Evolutionary conservation across 2,329 filamentous ascomycete genomes (phyloP), one percentile per base, ranked within the genome.

Genomic region (Thelonectria rubi): DNA sequence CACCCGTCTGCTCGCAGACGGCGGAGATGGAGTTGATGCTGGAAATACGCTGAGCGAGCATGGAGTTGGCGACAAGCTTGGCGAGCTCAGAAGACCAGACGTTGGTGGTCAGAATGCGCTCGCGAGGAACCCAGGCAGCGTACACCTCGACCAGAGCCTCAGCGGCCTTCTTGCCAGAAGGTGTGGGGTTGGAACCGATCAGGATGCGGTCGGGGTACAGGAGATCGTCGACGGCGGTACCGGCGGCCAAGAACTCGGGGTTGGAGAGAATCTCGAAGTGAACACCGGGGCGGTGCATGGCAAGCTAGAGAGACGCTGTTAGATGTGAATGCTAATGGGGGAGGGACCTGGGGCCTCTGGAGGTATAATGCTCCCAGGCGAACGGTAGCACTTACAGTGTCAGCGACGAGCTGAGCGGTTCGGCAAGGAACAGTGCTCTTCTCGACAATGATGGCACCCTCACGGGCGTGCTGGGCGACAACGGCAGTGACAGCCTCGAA

Each of bases 1-100:
- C 91, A 15, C 90, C 91, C 0, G 88, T 90, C 64, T 84, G 84
- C 76, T 94, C 91, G 74, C 91, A 94, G 30, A 94, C 87, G 4
- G 91, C 90, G n/a, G 88, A 91, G 61, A 94, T 85, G 12, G 90
- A 88, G 77, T 94, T 94, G 79, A 94, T 92, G 76, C 88, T 92
- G 73, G 87, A 91, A 71, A 94, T 91, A 52, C 91, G 85, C 78
- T 94, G 91, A 1, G 91, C 91, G 9, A 94, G 82, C 84, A 94
- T 88, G 3, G 90, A 89, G 75, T 94, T 94, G 59, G 91, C 89
- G 1, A 90, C 91, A 0, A 94, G 83, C 78, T 94, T 94, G 56
- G 90, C 84, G 20, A 94, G 82, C 76, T 94, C 91, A 0, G 91
- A 92, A 1, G 90, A 93, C 86, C 88, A 93, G 0, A 90, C 81